phyloP scores from a whole-genome alignment of 2,329 filamentous ascomycete genomes.

The Xylaria multiplex region DNA sequence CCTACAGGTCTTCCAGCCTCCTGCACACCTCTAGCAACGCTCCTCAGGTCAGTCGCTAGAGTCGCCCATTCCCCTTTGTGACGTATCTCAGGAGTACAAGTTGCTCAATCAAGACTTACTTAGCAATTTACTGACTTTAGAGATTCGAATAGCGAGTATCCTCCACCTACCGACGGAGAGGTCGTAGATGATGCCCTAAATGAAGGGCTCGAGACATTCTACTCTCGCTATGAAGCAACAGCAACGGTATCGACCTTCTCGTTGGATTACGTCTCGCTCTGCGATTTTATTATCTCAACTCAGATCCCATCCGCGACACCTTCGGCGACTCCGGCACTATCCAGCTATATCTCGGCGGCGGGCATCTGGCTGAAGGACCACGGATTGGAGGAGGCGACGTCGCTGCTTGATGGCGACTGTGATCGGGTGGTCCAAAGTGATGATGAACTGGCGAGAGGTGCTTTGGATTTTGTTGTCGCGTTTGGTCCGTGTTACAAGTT shows the following conservation, averaged over 20 bases:
- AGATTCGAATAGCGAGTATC: constrained; percentile 2
- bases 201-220: not conserved
- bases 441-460: not conserved
- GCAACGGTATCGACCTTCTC: not conserved
- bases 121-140: no score
- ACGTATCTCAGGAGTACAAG: no score
- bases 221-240: not conserved
- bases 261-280: not conserved
- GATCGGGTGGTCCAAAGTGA: not conserved
- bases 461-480: constrained; percentile 14
- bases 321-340: constrained; percentile 7
- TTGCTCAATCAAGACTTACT: no score
- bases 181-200: constrained; percentile 16
- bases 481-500: constrained; percentile 16
- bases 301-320: constrained; percentile 18
- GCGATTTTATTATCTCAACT: constrained; percentile 18
- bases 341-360: constrained; percentile 24
- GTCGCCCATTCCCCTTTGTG: no score
- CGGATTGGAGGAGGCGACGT: constrained; percentile 8
- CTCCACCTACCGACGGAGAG: constrained; percentile 10
- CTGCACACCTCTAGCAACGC: constrained; percentile 19
- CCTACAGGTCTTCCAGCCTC: constrained; percentile 11
- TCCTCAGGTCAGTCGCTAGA: not conserved
- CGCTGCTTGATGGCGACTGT: constrained; percentile 15
- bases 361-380: constrained; percentile 25